Base-by-base conservation (phyloP, 2,329 filamentous ascomycete species). In the Bipolaris cookei region DNA sequence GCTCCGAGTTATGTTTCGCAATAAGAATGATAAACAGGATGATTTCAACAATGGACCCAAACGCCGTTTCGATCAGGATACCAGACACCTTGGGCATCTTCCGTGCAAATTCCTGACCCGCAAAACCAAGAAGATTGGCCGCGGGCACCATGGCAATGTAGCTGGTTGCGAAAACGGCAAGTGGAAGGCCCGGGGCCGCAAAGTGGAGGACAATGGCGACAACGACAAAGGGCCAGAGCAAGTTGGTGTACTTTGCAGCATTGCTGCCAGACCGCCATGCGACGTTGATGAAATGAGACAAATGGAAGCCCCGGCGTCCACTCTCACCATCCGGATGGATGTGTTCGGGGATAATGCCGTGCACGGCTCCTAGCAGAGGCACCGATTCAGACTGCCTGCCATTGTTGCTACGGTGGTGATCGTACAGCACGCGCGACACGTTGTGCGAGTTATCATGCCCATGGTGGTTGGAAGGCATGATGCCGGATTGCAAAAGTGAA, bases 21-120 rank as follows among this genome's bases (percentile, higher is more conserved):
- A 95, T 82, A 37, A 96, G 78, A 1, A 93, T 85, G 79, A 94
- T 88, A 76, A 96, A 95, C 20, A 96, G 79, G 39, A 96, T 85
- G 52, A 96, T 88, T 72, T 96, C 91, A 45, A 95, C 90, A 11
- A 92, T 78, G 0, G 89, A 90, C 1, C 89, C 90, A 50, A 92
- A 76, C 0, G 81, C 81, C 1, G 81, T 84, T 64, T 86, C 84
- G 11, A 84, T 62, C 47, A 90, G 71, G 6, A 90, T 83, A 14
- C 87, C 88, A 42, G 88, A 76, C 3, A 92, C 89, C 66, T 90
- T 90, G 20, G 89, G 90, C 55, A 94, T 77, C 76, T 94, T 94
- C 54, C 88, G 83, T 1, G 89, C 86, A 58, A 91, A 77, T 71
- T 91, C 88, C 60, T 89, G 86, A 11, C 89, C 88, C 4, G 88